Evolutionary conservation across 2,329 filamentous ascomycete genomes (phyloP).

Genomic region (Neonectria neomacrospora): DNA sequence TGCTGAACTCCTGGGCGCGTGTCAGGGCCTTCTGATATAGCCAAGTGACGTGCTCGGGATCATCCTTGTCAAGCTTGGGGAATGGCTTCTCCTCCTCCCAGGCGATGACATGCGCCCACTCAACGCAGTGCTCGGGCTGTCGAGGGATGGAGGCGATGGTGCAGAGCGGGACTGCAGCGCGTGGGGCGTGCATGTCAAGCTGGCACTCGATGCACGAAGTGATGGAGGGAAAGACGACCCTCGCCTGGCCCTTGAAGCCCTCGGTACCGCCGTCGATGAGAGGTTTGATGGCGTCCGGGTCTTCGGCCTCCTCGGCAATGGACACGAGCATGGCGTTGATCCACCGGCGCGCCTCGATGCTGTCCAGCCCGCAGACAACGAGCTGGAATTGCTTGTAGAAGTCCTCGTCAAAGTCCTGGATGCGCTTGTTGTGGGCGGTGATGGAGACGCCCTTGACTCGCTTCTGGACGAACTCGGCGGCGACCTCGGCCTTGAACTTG

Average conservation of each 20-base stretch:
- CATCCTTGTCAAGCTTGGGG: constrained; percentile 89
- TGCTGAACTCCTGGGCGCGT: constrained; percentile 88
- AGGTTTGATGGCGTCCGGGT: constrained; percentile 89
- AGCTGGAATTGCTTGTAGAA: constrained; percentile 98
- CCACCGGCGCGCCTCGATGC: constrained; percentile 97
- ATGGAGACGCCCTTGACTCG: constrained; percentile 92
- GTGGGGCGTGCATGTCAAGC: constrained; percentile 97
- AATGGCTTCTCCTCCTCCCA: constrained; percentile 92
- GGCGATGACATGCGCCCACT: constrained; percentile 98
- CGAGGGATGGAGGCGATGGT: constrained; percentile 96
- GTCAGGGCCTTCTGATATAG: constrained; percentile 85
- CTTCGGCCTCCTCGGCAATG: constrained; percentile 82
- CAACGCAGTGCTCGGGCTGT: constrained; percentile 97
- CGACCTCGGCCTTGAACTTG: constrained; percentile 92
- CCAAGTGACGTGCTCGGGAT: constrained; percentile 98
- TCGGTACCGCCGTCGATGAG: constrained; percentile 97
- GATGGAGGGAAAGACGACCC: constrained; percentile 90
- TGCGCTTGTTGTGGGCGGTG: constrained; percentile 91
- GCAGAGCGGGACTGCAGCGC: constrained; percentile 94
- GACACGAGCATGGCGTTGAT: constrained; percentile 94
- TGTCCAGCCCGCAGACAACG: constrained; percentile 93
- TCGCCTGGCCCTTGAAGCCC: constrained; percentile 96
- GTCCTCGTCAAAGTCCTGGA: constrained; percentile 94
- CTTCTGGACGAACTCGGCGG: constrained; percentile 89
- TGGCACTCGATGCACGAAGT: constrained; percentile 98